Conservation (phyloP, 2,329 filamentous ascomycete species). For the Diaporthe longicolla region DNA sequence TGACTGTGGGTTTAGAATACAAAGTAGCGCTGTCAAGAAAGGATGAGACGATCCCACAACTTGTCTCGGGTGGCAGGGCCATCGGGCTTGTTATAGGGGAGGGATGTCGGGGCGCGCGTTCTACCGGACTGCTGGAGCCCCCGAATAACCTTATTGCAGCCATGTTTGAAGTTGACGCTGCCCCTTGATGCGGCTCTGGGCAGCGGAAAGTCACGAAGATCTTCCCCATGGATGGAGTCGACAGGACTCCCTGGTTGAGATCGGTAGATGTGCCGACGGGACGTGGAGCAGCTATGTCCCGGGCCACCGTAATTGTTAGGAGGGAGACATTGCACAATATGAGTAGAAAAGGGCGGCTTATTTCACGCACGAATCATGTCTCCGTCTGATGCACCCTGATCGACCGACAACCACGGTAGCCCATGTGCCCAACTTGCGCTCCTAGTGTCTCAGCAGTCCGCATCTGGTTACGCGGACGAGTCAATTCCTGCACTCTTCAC, state of each 20-base stretch:
- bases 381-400: slow-evolving; percentile 30
- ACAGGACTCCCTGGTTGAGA: slow-evolving; percentile 12
- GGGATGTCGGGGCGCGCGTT: slow-evolving; percentile 24
- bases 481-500: slow-evolving; percentile 14
- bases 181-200: slow-evolving; percentile 26
- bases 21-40: slow-evolving; percentile 23
- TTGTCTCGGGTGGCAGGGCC: not conserved
- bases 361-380: slow-evolving; percentile 33
- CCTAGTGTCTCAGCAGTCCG: slow-evolving; percentile 32
- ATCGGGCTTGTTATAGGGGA: slow-evolving; percentile 35
- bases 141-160: slow-evolving; percentile 16
- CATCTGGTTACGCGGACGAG: slow-evolving; percentile 24
- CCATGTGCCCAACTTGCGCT: slow-evolving; percentile 1
- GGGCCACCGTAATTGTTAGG: not conserved
- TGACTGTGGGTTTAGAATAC: slow-evolving; percentile 2
- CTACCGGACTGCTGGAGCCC: slow-evolving; percentile 6
- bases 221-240: not conserved
- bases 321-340: not conserved
- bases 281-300: slow-evolving; percentile 2
- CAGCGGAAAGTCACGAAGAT: slow-evolving; percentile 9
- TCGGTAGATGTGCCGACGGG: slow-evolving; percentile 25
- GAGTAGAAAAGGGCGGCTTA: slow-evolving; percentile 3
- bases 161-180: slow-evolving; percentile 38
- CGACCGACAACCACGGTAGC: slow-evolving; percentile 18
- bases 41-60: slow-evolving; percentile 12